phyloP scores from a whole-genome alignment of 768 basidiomycete genomes.

The Auriscalpium vulgare region DNA sequence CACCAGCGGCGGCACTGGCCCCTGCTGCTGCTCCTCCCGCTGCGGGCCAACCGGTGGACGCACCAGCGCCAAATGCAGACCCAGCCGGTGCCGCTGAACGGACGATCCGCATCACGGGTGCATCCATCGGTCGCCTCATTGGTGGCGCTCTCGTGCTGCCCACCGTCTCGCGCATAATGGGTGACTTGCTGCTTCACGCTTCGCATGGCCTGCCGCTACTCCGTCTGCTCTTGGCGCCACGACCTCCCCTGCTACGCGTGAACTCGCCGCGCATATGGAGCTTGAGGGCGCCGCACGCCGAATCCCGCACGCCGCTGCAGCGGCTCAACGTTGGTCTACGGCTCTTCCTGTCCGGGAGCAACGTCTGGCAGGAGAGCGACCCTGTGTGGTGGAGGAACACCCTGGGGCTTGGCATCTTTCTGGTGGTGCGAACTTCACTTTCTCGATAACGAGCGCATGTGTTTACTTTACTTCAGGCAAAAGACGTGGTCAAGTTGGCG shows the following conservation, averaged over 20 bases:
- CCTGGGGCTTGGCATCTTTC: constrained; percentile 59
- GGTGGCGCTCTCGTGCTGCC: constrained; percentile 67
- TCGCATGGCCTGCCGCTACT: constrained; percentile 36
- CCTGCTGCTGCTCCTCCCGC: too few species aligned
- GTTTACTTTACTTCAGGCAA: constrained; percentile 33
- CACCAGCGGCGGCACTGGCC: too few species aligned
- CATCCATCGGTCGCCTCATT: constrained; percentile 56
- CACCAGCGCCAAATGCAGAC: constrained; percentile 17
- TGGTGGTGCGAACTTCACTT: constrained; percentile 39
- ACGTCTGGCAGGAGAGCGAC: constrained; percentile 58
- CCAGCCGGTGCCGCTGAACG: constrained; percentile 46
- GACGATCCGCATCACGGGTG: constrained; percentile 47
- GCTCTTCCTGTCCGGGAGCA: constrained; percentile 42
- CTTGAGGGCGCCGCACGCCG: too few species aligned
- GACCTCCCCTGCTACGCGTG: neutral
- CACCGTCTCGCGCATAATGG: constrained; percentile 59
- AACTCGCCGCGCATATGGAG: too few species aligned
- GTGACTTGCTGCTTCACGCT: constrained; percentile 45
- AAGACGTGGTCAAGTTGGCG: constrained; percentile 58
- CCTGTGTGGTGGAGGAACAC: constrained; percentile 78
- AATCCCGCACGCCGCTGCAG: too few species aligned
- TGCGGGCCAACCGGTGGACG: too few species aligned
- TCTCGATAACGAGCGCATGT: neutral
- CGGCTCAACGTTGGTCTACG: constrained; percentile 15
- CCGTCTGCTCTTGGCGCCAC: constrained; percentile 23